Evolutionary conservation across 2,329 filamentous ascomycete species (phyloP).

Genomic region (Alternaria incomplexa): DNA sequence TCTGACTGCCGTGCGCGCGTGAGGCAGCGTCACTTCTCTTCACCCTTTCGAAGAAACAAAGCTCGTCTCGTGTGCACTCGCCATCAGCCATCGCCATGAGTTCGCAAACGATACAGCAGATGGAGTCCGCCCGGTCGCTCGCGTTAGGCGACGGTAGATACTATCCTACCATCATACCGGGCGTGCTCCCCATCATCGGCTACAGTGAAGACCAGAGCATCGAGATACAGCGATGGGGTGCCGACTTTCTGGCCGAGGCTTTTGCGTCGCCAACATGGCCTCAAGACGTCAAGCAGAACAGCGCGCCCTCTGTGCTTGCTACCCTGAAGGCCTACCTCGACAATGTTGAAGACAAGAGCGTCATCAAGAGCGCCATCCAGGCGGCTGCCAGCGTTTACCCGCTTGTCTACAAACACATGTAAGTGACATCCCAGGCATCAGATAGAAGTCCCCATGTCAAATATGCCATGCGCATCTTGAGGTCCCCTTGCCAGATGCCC

Average conservation of each 20-base stretch:
- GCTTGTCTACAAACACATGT: constrained; percentile 92
- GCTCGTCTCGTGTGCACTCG: constrained; percentile 23
- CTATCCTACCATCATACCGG: constrained; percentile 90
- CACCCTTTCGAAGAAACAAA: constrained; percentile 31
- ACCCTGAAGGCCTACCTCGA: constrained; percentile 64
- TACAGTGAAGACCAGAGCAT: constrained; percentile 67
- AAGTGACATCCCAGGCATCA: constrained; percentile 58
- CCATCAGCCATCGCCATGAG: constrained; percentile 32
- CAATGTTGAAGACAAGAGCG: constrained; percentile 72
- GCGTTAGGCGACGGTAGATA: constrained; percentile 85
- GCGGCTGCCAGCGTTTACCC: constrained; percentile 92
- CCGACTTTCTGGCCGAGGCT: constrained; percentile 93
- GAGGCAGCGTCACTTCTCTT: constrained; percentile 30
- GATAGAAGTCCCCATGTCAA: constrained; percentile 29
- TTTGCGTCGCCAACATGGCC: constrained; percentile 90
- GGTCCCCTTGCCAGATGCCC: constrained; percentile 18
- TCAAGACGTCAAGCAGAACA: constrained; percentile 77
- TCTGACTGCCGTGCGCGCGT: constrained; percentile 41
- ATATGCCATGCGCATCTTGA: constrained; percentile 19
- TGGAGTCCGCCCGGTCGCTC: constrained; percentile 88
- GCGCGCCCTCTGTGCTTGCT: constrained; percentile 78
- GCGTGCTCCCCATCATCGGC: constrained; percentile 89
- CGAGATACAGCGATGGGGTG: constrained; percentile 91
- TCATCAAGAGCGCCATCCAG: constrained; percentile 86
- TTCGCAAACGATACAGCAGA: constrained; percentile 67